These are phyloP conservation scores for Russula griseocarnosa DNA, from an alignment of 768 basidiomycete species.

Conservation along the genomic window DNA sequence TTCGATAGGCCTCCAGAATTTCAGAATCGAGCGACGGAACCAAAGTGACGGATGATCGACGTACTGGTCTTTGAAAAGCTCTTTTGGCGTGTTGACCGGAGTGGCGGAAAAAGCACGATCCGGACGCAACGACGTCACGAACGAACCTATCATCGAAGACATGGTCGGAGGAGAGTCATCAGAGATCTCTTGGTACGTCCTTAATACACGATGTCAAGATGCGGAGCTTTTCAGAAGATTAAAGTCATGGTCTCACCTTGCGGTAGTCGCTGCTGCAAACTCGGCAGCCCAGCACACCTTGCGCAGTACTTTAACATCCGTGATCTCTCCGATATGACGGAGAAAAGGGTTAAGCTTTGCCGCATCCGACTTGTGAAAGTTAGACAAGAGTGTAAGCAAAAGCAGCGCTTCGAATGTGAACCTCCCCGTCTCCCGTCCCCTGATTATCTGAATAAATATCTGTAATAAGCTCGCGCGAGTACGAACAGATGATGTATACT, in stretches of 20 bases:
- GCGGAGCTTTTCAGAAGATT: background rate
- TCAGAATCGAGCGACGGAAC: background rate
- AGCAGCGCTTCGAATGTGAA: constrained; percentile 58
- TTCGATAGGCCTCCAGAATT: constrained; percentile 51
- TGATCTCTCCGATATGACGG: constrained; percentile 45
- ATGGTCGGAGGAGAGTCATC: constrained; percentile 53
- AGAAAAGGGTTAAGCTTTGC: constrained; percentile 66
- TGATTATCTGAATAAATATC: constrained; percentile 45
- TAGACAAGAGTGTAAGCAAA: constrained; percentile 59
- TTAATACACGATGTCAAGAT: constrained; percentile 29
- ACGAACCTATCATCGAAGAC: constrained; percentile 47
- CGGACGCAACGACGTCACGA: constrained; percentile 51
- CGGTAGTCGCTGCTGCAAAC: constrained; percentile 46
- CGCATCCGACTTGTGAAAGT: constrained; percentile 70
- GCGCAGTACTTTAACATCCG: constrained; percentile 50
- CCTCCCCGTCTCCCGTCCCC: constrained; percentile 49
- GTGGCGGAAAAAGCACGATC: constrained; percentile 50
- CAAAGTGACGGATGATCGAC: constrained; percentile 3
- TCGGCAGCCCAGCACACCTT: constrained; percentile 57
- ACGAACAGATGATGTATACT: constrained; percentile 28
- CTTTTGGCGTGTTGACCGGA: constrained; percentile 45
- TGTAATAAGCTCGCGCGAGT: background rate
- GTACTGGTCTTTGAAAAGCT: constrained; percentile 59
- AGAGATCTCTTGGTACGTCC: constrained; percentile 53
- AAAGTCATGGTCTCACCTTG: constrained; percentile 42